A percentile compares a stretch with the other conserved stretches of the same genome.
phyloP scores from a whole-genome alignment of 2,329 filamentous ascomycete genomes.

The Pezicula carpinea region DNA sequence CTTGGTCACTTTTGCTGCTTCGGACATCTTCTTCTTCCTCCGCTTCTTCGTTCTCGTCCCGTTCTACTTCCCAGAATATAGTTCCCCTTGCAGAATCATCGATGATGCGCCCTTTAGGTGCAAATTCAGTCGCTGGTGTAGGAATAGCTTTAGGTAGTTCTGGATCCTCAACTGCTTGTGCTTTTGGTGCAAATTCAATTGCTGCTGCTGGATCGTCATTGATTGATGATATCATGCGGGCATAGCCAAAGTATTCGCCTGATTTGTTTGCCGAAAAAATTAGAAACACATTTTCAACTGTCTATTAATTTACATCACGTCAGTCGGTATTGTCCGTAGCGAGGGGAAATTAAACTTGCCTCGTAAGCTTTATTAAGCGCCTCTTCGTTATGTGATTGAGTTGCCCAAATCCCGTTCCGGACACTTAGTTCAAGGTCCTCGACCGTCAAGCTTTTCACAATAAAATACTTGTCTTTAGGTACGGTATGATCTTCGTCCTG shows the following conservation, averaged over 20 bases:
- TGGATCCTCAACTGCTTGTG: slow-evolving; percentile 51
- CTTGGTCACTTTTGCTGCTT: slow-evolving; percentile 35
- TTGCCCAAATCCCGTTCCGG: slow-evolving; percentile 87
- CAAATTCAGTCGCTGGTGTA: slow-evolving; percentile 71
- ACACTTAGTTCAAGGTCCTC: slow-evolving; percentile 88
- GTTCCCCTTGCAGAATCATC: slow-evolving; percentile 91
- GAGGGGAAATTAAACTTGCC: slow-evolving; percentile 41
- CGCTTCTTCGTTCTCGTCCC: slow-evolving; percentile 44
- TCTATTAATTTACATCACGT: slow-evolving; percentile 40
- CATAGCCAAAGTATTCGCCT: slow-evolving; percentile 94
- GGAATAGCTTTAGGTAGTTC: slow-evolving; percentile 76
- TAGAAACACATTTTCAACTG: slow-evolving; percentile 78
- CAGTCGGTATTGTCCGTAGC: slow-evolving; percentile 2
- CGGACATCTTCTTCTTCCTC: slow-evolving; percentile 38
- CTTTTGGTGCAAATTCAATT: slow-evolving; percentile 64
- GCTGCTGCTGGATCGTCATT: slow-evolving; percentile 68
- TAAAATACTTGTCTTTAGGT: slow-evolving; percentile 73
- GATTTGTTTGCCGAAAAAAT: slow-evolving; percentile 98
- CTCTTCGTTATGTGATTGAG: slow-evolving; percentile 90
- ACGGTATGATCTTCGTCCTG: slow-evolving; percentile 1
- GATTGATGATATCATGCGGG: slow-evolving; percentile 82
- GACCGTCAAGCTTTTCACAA: slow-evolving; percentile 87
- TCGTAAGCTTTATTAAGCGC: slow-evolving; percentile 76
- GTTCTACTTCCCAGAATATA: slow-evolving; percentile 90
- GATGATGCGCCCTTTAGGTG: slow-evolving; percentile 81